These are phyloP conservation scores for Styphnolobium japonicum DNA, from an alignment of 306 rosid genomes.

Conservation along the genomic window DNA sequence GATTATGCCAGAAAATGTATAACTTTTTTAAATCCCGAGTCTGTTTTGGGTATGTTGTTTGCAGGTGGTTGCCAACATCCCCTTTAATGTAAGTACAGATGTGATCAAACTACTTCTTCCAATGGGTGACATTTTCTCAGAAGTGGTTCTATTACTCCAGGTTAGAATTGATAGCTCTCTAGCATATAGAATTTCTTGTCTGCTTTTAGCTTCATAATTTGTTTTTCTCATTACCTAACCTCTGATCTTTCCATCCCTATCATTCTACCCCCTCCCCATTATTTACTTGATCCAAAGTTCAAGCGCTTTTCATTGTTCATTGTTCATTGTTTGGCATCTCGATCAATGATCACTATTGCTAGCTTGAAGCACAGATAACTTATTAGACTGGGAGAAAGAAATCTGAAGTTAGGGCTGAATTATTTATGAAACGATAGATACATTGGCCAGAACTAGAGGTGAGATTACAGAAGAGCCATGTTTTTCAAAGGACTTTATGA, in stretches of 20 bases:
- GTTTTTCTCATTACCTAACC: not conserved
- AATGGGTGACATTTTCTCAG: constrained; percentile 89
- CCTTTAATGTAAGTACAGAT: constrained; percentile 82
- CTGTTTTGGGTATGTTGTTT: constrained; percentile 12
- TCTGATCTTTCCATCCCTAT: not conserved
- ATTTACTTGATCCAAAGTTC: not conserved
- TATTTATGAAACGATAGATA: not conserved
- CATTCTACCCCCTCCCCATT: not conserved
- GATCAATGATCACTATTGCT: not conserved
- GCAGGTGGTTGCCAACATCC: constrained; percentile 89
- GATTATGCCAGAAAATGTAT: constrained; percentile 7
- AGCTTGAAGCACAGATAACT: not conserved
- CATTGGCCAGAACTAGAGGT: not conserved
- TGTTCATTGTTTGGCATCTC: constrained; percentile 7
- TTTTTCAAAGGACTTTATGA: not conserved
- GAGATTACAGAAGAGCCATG: not conserved
- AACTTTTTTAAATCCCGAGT: constrained; percentile 12
- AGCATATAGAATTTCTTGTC: not conserved
- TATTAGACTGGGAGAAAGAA: not conserved
- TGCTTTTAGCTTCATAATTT: not conserved
- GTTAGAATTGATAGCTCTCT: constrained; percentile 37
- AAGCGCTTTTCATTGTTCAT: not conserved
- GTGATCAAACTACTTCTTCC: constrained; percentile 86
- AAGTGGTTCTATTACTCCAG: constrained; percentile 83
- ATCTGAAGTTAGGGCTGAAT: not conserved